Evolutionary conservation across 202 grass and related monocot genomes (phyloP).

Genomic region (Zoysia matrella): DNA sequence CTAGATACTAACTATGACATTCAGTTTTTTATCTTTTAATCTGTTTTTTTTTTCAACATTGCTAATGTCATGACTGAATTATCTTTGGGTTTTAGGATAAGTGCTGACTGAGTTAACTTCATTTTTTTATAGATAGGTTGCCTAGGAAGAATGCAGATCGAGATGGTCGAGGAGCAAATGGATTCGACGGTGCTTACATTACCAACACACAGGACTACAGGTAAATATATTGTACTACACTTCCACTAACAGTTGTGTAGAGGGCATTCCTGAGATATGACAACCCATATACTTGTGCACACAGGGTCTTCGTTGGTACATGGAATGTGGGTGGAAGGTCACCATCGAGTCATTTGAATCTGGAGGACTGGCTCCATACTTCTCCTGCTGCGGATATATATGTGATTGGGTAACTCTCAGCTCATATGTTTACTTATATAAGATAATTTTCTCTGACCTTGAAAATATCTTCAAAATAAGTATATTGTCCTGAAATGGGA

Average conservation of each 20-base stretch:
- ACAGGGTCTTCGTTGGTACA: conserved; percentile 83
- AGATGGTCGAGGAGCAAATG: conserved; percentile 47
- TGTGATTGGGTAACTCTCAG: conserved; percentile 67
- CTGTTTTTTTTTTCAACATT: conserved; percentile 27
- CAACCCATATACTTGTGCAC: conserved; percentile 19
- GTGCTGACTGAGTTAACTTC: conserved; percentile 23
- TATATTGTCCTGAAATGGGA: too few species aligned
- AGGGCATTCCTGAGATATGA: conserved; percentile 34
- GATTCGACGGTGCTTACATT: conserved; percentile 61
- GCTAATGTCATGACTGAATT: conserved; percentile 11
- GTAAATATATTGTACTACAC: conserved; percentile 48
- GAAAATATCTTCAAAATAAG: too few species aligned
- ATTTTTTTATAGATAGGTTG: conserved; percentile 59
- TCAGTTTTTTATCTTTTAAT: conserved; percentile 8
- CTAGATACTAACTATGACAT: conserved; percentile 35
- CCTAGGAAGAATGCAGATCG: conserved; percentile 60
- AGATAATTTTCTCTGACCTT: neutral
- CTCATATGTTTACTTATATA: conserved; percentile 8
- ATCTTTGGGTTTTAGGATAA: conserved; percentile 25
- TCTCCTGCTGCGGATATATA: conserved; percentile 96
- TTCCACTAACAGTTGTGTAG: conserved; percentile 3
- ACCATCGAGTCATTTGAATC: conserved; percentile 80
- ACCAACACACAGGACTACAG: conserved; percentile 84
- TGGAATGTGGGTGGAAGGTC: conserved; percentile 99
- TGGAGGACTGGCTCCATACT: conserved; percentile 92